Percentiles rank a stretch among this genome's conserved stretches.
phyloP scores from a whole-genome alignment of 2,329 filamentous ascomycete genomes.

The Chrysoporthe cubensis region DNA sequence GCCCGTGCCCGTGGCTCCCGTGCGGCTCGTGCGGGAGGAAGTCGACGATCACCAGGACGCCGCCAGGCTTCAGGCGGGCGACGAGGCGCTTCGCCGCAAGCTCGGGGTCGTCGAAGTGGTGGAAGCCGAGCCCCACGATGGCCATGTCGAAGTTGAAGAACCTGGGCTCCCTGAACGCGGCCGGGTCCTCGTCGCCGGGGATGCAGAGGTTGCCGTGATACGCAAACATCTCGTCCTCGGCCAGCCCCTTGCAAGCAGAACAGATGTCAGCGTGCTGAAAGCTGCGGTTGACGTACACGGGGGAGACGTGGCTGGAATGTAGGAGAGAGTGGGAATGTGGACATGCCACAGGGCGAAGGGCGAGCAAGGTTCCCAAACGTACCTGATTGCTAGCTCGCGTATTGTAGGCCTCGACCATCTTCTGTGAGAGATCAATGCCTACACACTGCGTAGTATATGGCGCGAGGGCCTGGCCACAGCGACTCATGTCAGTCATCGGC shows the following conservation, averaged over 20 bases:
- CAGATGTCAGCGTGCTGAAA: not conserved
- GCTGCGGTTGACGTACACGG: not conserved
- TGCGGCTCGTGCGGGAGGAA: slow-evolving; percentile 59
- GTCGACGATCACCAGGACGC: slow-evolving; percentile 70
- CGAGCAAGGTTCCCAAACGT: slow-evolving; percentile 25
- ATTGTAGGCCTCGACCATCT: slow-evolving; percentile 74
- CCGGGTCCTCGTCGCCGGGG: slow-evolving; percentile 50
- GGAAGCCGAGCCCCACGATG: slow-evolving; percentile 59
- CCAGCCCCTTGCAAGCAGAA: slow-evolving; percentile 47
- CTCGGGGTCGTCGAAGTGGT: slow-evolving; percentile 69
- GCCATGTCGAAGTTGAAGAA: slow-evolving; percentile 73
- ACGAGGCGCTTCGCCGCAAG: slow-evolving; percentile 62
- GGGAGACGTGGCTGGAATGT: not conserved
- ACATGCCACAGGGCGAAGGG: too few relatives aligned
- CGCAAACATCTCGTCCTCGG: slow-evolving; percentile 57
- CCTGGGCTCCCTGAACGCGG: slow-evolving; percentile 59
- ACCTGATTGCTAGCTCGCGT: slow-evolving; percentile 58
- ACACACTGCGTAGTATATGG: slow-evolving; percentile 65
- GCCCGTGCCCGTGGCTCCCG: not conserved
- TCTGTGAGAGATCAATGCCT: slow-evolving; percentile 72
- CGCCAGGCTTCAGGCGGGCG: slow-evolving; percentile 66
- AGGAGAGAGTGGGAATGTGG: not conserved
- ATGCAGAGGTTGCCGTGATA: slow-evolving; percentile 61
- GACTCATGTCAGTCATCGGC: not conserved
- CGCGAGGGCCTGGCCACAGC: slow-evolving; percentile 53